phyloP scores from a whole-genome alignment of 2,329 filamentous ascomycete species.

The Huntiella moniliformis region DNA sequence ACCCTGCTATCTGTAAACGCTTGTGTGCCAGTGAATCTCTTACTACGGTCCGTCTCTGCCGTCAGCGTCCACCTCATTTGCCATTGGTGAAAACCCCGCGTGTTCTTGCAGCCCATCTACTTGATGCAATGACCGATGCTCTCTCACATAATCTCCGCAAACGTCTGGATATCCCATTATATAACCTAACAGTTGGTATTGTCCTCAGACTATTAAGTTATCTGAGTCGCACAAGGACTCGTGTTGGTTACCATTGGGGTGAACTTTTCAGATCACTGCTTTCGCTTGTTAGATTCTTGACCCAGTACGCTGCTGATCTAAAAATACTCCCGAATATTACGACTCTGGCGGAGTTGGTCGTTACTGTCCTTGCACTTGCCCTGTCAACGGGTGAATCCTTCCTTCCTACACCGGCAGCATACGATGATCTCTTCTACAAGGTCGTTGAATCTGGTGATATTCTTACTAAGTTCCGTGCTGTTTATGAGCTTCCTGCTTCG shows the following conservation, averaged over 20 bases:
- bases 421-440: slow-evolving; percentile 98
- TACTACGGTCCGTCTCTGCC: slow-evolving; percentile 59
- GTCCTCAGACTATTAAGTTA: slow-evolving; percentile 69
- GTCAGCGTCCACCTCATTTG: slow-evolving; percentile 72
- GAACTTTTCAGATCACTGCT: slow-evolving; percentile 84
- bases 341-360: slow-evolving; percentile 54
- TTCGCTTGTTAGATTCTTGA: slow-evolving; percentile 75
- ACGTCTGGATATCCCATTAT: slow-evolving; percentile 69
- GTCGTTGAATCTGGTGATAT: slow-evolving; percentile 80
- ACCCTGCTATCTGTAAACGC: slow-evolving; percentile 61
- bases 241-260: slow-evolving; percentile 81
- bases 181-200: slow-evolving; percentile 64
- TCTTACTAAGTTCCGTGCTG: slow-evolving; percentile 62
- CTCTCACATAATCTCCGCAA: slow-evolving; percentile 78
- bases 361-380: slow-evolving; percentile 67
- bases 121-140: slow-evolving; percentile 78
- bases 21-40: slow-evolving; percentile 67
- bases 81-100: slow-evolving; percentile 56
- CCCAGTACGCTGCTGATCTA: slow-evolving; percentile 66
- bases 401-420: slow-evolving; percentile 66
- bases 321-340: slow-evolving; percentile 49
- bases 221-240: slow-evolving; percentile 62
- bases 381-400: slow-evolving; percentile 80
- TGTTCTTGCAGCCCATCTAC: slow-evolving; percentile 52
- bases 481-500: slow-evolving; percentile 42